phyloP scores from a whole-genome alignment of 495 filamentous ascomycete genomes.

The Rhypophila decipiens region DNA sequence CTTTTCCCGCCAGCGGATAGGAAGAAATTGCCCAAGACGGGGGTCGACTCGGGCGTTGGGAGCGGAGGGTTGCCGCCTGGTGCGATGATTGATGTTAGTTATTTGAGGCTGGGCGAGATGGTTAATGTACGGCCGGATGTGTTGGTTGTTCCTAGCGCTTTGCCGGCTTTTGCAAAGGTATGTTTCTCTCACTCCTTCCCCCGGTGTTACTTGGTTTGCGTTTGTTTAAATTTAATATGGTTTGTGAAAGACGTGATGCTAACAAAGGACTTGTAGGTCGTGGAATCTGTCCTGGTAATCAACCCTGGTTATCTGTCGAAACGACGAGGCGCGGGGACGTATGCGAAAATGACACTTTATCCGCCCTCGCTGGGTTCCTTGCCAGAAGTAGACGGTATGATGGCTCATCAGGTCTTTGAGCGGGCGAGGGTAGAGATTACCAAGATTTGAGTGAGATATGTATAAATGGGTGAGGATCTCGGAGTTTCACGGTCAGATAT shows the following conservation, averaged over 20 bases:
- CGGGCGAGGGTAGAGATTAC: constrained; percentile 80
- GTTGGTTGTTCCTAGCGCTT: constrained; percentile 71
- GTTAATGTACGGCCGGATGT: constrained; percentile 79
- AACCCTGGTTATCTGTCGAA: constrained; percentile 88
- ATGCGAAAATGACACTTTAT: constrained; percentile 67
- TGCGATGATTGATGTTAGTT: constrained; percentile 70
- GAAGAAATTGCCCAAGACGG: constrained; percentile 57
- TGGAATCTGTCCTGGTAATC: constrained; percentile 77
- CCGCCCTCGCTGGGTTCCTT: constrained; percentile 44
- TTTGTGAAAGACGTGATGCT: constrained; percentile 1
- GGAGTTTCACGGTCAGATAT: too few relatives aligned
- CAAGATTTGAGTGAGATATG: constrained; percentile 50
- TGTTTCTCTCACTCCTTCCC: constrained; percentile 19
- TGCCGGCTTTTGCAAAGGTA: constrained; percentile 85
- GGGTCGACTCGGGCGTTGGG: constrained; percentile 46
- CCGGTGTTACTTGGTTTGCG: not conserved
- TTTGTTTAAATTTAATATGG: not conserved
- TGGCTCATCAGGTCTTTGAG: constrained; percentile 70
- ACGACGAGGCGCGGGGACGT: constrained; percentile 70
- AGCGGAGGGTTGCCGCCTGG: too few relatives aligned
- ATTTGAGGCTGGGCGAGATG: constrained; percentile 87
- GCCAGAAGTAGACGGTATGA: constrained; percentile 52
- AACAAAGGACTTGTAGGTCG: constrained; percentile 48
- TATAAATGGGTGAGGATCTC: too few relatives aligned
- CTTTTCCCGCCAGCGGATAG: constrained; percentile 73